phyloP scores from a whole-genome alignment of 495 filamentous ascomycete genomes.

The Thermothielavioides terrestris region DNA sequence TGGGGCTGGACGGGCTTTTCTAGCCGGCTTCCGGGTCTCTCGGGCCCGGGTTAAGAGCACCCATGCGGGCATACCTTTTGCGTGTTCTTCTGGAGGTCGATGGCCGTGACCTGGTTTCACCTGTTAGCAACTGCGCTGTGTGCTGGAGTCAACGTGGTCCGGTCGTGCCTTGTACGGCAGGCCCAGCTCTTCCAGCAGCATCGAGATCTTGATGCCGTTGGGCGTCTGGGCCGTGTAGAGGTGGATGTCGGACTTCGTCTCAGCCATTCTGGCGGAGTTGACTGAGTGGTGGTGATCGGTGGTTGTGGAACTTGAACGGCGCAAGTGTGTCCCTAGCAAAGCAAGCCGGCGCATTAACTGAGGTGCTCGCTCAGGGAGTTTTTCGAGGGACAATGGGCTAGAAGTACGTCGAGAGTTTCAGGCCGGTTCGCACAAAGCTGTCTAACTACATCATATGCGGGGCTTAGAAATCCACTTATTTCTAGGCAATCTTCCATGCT shows the following conservation, averaged over 20 bases:
- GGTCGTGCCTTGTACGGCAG: conserved; percentile 49
- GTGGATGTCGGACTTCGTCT: conserved; percentile 30
- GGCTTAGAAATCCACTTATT: conserved; percentile 2
- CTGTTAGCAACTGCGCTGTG: not conserved
- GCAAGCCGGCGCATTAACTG: conserved; percentile 3
- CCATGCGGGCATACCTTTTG: conserved; percentile 43
- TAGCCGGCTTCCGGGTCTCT: too few species aligned
- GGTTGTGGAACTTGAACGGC: not conserved
- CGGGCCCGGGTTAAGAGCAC: not conserved
- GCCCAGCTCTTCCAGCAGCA: conserved; percentile 79
- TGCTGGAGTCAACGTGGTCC: not conserved
- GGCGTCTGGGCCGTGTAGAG: conserved; percentile 55
- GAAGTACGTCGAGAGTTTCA: too few species aligned
- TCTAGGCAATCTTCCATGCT: not conserved
- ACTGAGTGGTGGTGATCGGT: not conserved
- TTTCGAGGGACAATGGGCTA: too few species aligned
- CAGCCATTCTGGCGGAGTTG: conserved; percentile 12
- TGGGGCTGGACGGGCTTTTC: too few species aligned
- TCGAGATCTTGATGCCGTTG: conserved; percentile 76
- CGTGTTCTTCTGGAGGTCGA: conserved; percentile 60
- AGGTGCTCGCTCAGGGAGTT: too few species aligned
- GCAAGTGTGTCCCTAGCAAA: conserved; percentile 9
- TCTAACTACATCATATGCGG: not conserved
- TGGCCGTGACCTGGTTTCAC: conserved; percentile 42
- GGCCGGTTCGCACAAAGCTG: not conserved